Evolutionary conservation across 2,329 filamentous ascomycete species (phyloP).

Genomic region (Diaporthe vexans): DNA sequence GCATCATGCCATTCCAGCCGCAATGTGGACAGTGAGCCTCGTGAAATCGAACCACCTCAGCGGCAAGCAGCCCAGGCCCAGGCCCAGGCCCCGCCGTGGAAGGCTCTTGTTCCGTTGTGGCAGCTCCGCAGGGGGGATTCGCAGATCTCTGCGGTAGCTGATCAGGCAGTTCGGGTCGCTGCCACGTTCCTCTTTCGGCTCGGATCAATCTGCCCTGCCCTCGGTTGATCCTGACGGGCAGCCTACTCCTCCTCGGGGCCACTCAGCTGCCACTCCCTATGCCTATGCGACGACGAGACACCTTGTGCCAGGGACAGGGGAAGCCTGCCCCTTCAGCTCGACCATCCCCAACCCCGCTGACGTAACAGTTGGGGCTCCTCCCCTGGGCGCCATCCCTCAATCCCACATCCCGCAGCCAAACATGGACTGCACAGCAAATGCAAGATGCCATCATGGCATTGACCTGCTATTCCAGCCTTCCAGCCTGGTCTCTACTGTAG

Average conservation of each 20-base stretch:
- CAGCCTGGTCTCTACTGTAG: too few species aligned
- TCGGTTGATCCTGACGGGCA: not conserved
- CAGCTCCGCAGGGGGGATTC: constrained; percentile 5
- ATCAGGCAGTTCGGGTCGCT: too few species aligned
- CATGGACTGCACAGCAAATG: too few species aligned
- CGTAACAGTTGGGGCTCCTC: constrained; percentile 21
- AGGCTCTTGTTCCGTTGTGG: not conserved
- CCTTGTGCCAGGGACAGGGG: too few species aligned
- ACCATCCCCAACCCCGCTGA: constrained; percentile 29
- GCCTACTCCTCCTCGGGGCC: constrained; percentile 9
- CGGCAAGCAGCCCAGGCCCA: constrained; percentile 13
- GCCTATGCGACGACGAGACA: not conserved
- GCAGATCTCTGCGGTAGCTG: too few species aligned
- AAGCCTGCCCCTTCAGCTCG: too few species aligned
- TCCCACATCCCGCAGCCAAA: not conserved
- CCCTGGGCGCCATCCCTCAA: not conserved
- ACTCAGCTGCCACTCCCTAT: too few species aligned
- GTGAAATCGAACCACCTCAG: constrained; percentile 39
- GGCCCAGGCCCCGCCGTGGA: constrained; percentile 14
- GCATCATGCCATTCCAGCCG: constrained; percentile 32
- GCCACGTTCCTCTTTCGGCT: constrained; percentile 4
- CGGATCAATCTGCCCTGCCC: not conserved
- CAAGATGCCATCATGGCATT: too few species aligned
- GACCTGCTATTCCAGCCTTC: not conserved
- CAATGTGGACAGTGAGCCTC: constrained; percentile 33